Evolutionary conservation across 2,329 filamentous ascomycete species (phyloP).

Genomic region (Fusarium subglutinans): DNA sequence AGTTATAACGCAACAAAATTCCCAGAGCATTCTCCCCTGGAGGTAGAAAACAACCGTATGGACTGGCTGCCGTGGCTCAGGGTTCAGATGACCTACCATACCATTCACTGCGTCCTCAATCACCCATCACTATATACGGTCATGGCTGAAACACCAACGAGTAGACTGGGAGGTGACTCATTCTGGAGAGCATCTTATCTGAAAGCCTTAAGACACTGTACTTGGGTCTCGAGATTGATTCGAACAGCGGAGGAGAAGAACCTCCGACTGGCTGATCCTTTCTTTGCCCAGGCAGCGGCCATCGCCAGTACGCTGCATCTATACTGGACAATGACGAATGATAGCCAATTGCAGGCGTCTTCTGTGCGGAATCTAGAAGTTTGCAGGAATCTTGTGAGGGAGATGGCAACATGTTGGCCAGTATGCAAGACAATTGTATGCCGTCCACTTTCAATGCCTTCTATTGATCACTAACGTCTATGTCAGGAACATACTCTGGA

Average conservation of each 20-base stretch:
- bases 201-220: conserved; percentile 20
- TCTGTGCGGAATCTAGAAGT: conserved; percentile 5
- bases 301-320: conserved; percentile 18
- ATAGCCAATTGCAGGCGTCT: not conserved
- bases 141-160: conserved; percentile 5
- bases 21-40: not conserved
- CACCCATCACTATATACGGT: conserved; percentile 18
- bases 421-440: conserved; percentile 18
- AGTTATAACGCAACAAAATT: conserved; percentile 17
- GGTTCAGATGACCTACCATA: conserved; percentile 20
- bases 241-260: conserved; percentile 9
- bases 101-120: conserved; percentile 19
- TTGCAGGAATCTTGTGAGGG: conserved; percentile 9
- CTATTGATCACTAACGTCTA: not conserved
- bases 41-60: not conserved
- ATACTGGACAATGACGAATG: conserved; percentile 8
- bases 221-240: conserved; percentile 27
- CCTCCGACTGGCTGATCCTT: conserved; percentile 10
- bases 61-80: conserved; percentile 21
- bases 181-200: conserved; percentile 26
- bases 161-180: not conserved
- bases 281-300: conserved; percentile 23
- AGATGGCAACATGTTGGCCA: conserved; percentile 24
- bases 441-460: not conserved
- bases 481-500: not conserved